phyloP scores from a whole-genome alignment of 306 rosid genomes.

The Castanea mollissima region DNA sequence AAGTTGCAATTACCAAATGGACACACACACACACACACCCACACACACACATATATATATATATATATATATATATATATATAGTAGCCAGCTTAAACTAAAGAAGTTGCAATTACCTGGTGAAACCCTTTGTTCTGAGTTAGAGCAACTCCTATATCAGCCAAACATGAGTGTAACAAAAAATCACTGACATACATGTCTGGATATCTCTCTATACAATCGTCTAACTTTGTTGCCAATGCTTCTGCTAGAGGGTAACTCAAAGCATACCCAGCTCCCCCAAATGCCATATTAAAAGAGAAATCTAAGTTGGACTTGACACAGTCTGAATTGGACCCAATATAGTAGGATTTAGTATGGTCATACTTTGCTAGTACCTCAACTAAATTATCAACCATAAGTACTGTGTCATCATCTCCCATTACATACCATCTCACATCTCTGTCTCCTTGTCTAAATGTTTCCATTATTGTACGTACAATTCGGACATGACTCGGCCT shows the following conservation, averaged over 20 bases:
- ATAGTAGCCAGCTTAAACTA: too few relatives aligned
- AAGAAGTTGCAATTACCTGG: constrained; percentile 32
- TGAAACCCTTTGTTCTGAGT: constrained; percentile 42
- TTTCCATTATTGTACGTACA: constrained; percentile 28
- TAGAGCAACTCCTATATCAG: constrained; percentile 38
- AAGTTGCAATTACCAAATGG: constrained; percentile 18
- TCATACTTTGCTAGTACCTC: constrained; percentile 35
- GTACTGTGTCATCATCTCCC: constrained; percentile 45
- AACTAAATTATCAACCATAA: constrained; percentile 41
- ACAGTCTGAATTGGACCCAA: constrained; percentile 27
- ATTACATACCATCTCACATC: constrained; percentile 50
- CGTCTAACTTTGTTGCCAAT: constrained; percentile 26
- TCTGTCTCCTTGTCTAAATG: constrained; percentile 25
- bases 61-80: too few relatives aligned
- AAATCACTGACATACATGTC: constrained; percentile 31
- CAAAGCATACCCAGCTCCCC: constrained; percentile 53
- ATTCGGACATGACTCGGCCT: constrained; percentile 31
- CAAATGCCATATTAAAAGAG: constrained; percentile 45
- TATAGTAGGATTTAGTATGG: constrained; percentile 30
- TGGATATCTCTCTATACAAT: constrained; percentile 40
- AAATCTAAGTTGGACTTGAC: constrained; percentile 26
- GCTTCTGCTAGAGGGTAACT: constrained; percentile 36
- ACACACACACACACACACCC: background rate
- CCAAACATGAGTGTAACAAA: constrained; percentile 31
- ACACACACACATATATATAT: too few relatives aligned